Conservation (phyloP, 2,329 filamentous ascomycete genomes). For the Ceratocystis colombiana region DNA sequence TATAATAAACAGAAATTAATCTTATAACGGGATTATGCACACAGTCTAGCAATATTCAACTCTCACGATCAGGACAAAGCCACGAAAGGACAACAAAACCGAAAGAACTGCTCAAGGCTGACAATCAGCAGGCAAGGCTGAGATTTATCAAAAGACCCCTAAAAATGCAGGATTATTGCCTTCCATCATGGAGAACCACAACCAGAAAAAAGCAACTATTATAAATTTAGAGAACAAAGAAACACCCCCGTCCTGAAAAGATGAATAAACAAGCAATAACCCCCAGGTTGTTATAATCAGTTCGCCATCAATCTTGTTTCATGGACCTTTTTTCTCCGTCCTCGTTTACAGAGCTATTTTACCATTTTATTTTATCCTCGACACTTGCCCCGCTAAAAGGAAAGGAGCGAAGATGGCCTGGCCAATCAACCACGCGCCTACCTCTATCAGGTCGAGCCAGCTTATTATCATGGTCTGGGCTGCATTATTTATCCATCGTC, state of each 20-base stretch:
- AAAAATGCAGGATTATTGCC: not conserved
- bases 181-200: not conserved
- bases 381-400: not conserved
- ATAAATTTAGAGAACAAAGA: too few relatives aligned
- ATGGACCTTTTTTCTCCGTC: not conserved
- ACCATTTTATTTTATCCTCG: not conserved
- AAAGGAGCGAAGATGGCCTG: not conserved
- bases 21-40: not conserved
- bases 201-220: not conserved
- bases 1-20: constrained; percentile 5
- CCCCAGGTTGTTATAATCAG: not conserved
- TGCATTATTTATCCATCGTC: not conserved
- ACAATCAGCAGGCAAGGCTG: not conserved
- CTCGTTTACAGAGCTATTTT: not conserved
- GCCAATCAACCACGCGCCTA: not conserved
- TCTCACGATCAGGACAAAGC: too few relatives aligned
- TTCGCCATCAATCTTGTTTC: constrained; percentile 5
- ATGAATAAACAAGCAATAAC: not conserved
- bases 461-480: not conserved
- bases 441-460: not conserved
- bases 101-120: not conserved
- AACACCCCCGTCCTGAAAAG: not conserved
- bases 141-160: not conserved
- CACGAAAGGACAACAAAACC: not conserved
- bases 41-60: too few relatives aligned